Base-by-base conservation (phyloP, 495 filamentous ascomycete genomes). In the Massariosphaeria phaeospora region DNA sequence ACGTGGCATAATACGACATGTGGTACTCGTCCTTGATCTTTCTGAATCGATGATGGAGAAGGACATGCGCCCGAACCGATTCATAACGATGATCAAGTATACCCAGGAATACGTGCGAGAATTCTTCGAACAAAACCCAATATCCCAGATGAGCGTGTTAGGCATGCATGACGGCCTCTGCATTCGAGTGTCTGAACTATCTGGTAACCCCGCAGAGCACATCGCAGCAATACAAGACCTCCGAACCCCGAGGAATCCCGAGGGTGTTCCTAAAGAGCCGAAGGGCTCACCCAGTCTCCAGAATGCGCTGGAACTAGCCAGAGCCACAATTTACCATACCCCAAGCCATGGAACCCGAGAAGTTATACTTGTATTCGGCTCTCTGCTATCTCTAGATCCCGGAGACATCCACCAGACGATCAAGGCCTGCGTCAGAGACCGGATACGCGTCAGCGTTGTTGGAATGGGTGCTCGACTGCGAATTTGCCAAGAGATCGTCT, bases 91-190 rank as follows among this genome's bases (percentile, higher is more conserved):
- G 8, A 77, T 96, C 54, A 83, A 83, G 60, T 94, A 91, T 72
- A 86, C 90, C 39, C 78, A 84, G 55, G 85, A 88, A 53, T 97
- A 96, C 67, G 85, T 96, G 31, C 78, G 83, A 39, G 94, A 96
- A 61, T 98, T 89, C 71, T 98, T 97, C 67, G 91, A 96, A 69
- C 93, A 98, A 69, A 98, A 98, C 55, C 93, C 93, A n/a, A 97
- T 98, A 68, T 93, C 88, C 25, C 94, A 98, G 66, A 76, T 98
- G 31, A 89, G 85, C 12, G 82, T 97, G 20, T 73, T 98, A 34
- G 91, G 86, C 40, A 91, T 96, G 81, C 82, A 66, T 36, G 94
- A 97, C 69, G 93, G 93, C 12, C 73, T 97, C 13, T 91, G 90
- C 7, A 70, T 93, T 8, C 74, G 88, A 30, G 80, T 98, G 44